These are phyloP conservation scores for Globisporangium middletonii DNA, from an alignment of 352 stramenopile species.

Conservation along the genomic window DNA sequence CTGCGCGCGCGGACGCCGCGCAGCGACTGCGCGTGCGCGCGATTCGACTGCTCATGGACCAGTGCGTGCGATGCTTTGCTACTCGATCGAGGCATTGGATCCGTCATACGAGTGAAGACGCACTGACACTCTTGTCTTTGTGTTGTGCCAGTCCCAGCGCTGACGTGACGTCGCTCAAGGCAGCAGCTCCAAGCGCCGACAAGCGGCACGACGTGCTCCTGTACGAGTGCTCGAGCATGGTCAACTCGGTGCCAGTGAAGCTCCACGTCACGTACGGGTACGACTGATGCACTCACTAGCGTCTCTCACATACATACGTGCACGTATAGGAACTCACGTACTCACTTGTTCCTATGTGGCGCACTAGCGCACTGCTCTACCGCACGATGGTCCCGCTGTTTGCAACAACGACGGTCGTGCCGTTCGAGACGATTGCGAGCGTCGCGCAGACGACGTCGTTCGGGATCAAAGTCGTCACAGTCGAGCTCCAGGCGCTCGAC, in stretches of 20 bases:
- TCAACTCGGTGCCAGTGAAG: conserved; percentile 63
- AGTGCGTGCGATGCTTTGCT: conserved; percentile 28
- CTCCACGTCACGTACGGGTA: conserved; percentile 78
- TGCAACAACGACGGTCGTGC: conserved; percentile 51
- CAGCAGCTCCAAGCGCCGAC: conserved; percentile 16
- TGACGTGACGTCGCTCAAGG: conserved; percentile 38
- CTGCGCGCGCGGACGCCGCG: conserved; percentile 44
- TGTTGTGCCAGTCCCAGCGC: conserved; percentile 29
- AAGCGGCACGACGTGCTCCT: conserved; percentile 58
- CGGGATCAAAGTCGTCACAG: conserved; percentile 54
- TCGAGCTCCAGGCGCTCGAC: conserved; percentile 23
- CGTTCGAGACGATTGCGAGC: conserved; percentile 49
- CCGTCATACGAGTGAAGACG: neutral
- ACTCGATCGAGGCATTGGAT: neutral
- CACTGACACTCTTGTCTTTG: neutral
- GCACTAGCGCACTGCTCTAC: conserved; percentile 51
- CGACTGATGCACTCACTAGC: neutral
- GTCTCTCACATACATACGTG: neutral
- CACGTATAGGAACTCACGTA: neutral
- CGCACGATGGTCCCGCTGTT: conserved; percentile 75
- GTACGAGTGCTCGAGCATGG: conserved; percentile 71
- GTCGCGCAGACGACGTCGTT: conserved; percentile 54
- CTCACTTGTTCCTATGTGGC: neutral
- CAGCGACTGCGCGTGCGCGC: conserved; percentile 52
- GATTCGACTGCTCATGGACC: conserved; percentile 51